Conservation (phyloP, 805 yeast species). For the Barnettozyma vustinii region DNA sequence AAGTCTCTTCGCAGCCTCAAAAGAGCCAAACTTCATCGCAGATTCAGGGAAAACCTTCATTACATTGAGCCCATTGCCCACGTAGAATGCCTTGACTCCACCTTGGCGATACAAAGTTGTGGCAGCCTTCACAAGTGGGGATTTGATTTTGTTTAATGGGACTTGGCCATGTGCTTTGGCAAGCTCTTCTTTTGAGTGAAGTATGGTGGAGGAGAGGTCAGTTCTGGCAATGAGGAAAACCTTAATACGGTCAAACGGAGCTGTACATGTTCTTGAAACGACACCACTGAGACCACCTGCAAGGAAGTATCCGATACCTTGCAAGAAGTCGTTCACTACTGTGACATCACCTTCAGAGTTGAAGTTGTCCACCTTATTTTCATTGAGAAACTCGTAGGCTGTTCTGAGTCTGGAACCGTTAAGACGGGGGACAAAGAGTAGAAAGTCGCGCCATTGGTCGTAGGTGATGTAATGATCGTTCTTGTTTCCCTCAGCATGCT, state of each 20-base stretch:
- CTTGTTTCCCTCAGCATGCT: slow-evolving; percentile 34
- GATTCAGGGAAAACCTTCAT: slow-evolving; percentile 94
- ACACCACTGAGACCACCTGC: slow-evolving; percentile 98
- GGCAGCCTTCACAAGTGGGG: slow-evolving; percentile 79
- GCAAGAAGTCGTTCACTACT: slow-evolving; percentile 66
- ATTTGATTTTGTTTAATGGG: slow-evolving; percentile 44
- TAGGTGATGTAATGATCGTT: slow-evolving; percentile 59
- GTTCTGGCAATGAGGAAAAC: slow-evolving; percentile 92
- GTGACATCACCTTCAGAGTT: slow-evolving; percentile 93
- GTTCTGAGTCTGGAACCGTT: slow-evolving; percentile 74
- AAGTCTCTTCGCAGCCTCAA: slow-evolving; percentile 77
- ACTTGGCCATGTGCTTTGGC: slow-evolving; percentile 36
- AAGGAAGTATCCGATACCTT: slow-evolving; percentile 84
- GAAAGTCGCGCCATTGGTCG: slow-evolving; percentile 81
- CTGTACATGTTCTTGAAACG: slow-evolving; percentile 91
- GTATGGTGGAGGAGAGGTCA: slow-evolving; percentile 64
- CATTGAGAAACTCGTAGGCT: slow-evolving; percentile 75
- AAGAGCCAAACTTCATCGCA: slow-evolving; percentile 95
- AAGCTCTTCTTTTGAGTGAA: slow-evolving; percentile 50
- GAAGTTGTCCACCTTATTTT: slow-evolving; percentile 69
- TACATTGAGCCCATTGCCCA: slow-evolving; percentile 93
- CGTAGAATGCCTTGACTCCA: slow-evolving; percentile 83
- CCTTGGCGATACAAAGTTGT: slow-evolving; percentile 80
- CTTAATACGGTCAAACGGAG: slow-evolving; percentile 93
- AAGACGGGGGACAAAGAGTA: slow-evolving; percentile 75